These are phyloP conservation scores for Irpex rosettiformis DNA, from an alignment of 1,284 basidiomycete genomes.

Conservation along the genomic window DNA sequence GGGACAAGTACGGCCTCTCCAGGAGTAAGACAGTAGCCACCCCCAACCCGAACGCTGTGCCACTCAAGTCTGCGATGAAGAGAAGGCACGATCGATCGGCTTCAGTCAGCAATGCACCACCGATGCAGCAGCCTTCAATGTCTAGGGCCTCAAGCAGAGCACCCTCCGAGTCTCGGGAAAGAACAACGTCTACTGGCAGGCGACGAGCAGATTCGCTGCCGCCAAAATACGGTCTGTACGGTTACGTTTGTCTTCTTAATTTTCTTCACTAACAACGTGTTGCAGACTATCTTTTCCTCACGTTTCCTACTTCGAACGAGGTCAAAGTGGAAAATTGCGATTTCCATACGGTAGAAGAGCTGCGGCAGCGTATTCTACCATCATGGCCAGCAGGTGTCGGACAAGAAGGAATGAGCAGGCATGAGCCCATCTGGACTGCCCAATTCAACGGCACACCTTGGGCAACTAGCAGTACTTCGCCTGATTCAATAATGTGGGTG, in stretches of 20 bases:
- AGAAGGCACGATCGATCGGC: constrained; percentile 29
- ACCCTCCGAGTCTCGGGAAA: constrained; percentile 16
- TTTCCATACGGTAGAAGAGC: constrained; percentile 35
- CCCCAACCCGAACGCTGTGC: constrained; percentile 19
- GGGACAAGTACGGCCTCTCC: constrained; percentile 10
- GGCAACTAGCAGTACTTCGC: constrained; percentile 31
- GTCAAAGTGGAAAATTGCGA: constrained; percentile 39
- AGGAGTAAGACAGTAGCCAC: constrained; percentile 19
- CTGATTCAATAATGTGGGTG: constrained; percentile 38
- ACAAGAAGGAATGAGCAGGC: constrained; percentile 23
- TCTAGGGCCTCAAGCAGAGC: constrained; percentile 20
- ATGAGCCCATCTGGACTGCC: constrained; percentile 34
- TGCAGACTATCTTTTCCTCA: constrained; percentile 34
- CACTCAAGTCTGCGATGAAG: constrained; percentile 60
- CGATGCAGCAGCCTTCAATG: constrained; percentile 6
- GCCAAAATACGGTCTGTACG: constrained; percentile 21
- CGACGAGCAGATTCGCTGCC: constrained; percentile 24
- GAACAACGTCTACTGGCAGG: constrained; percentile 27
- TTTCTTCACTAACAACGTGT: background rate
- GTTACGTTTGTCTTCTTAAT: background rate
- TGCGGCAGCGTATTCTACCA: constrained; percentile 38
- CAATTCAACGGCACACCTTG: constrained; percentile 44
- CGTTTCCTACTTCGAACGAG: constrained; percentile 34
- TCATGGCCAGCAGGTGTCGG: constrained; percentile 45
- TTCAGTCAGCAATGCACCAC: constrained; percentile 9